Conservation (phyloP, 2,329 filamentous ascomycete species). For the Cladorrhinum sp. region DNA sequence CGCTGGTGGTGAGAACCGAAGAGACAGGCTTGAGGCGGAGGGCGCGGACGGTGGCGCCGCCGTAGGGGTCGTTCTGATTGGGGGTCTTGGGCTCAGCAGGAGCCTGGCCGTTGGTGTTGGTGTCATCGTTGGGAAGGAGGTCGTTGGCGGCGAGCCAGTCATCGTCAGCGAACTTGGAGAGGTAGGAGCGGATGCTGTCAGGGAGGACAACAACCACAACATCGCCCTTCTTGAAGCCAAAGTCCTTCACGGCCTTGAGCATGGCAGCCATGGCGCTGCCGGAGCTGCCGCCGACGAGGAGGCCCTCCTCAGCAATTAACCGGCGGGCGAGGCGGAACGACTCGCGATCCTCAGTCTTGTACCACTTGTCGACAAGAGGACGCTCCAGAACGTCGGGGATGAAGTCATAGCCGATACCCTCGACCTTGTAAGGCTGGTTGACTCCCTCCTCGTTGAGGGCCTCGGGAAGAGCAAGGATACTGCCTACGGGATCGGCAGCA, state of each 20-base stretch:
- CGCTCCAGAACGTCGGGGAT: slow-evolving; percentile 90
- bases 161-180: slow-evolving; percentile 97
- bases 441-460: slow-evolving; percentile 73
- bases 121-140: slow-evolving; percentile 63
- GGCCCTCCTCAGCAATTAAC: slow-evolving; percentile 88
- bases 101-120: slow-evolving; percentile 41
- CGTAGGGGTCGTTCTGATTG: slow-evolving; percentile 63
- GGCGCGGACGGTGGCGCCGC: slow-evolving; percentile 72
- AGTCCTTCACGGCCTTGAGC: slow-evolving; percentile 35
- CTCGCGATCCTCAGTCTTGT: slow-evolving; percentile 93
- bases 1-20: slow-evolving; percentile 67
- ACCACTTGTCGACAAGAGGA: slow-evolving; percentile 83
- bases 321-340: slow-evolving; percentile 88
- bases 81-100: slow-evolving; percentile 32
- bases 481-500: slow-evolving; percentile 88
- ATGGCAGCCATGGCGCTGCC: slow-evolving; percentile 66
- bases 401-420: slow-evolving; percentile 98
- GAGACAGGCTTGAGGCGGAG: slow-evolving; percentile 92
- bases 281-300: slow-evolving; percentile 89
- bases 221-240: slow-evolving; percentile 63
- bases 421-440: slow-evolving; percentile 92
- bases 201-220: slow-evolving; percentile 88
- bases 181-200: slow-evolving; percentile 94
- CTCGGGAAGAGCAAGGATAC: slow-evolving; percentile 81
- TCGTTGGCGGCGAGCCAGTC: slow-evolving; percentile 98